These are phyloP conservation scores for Candida boidinii DNA, from an alignment of 805 yeast species.

Conservation along the genomic window DNA sequence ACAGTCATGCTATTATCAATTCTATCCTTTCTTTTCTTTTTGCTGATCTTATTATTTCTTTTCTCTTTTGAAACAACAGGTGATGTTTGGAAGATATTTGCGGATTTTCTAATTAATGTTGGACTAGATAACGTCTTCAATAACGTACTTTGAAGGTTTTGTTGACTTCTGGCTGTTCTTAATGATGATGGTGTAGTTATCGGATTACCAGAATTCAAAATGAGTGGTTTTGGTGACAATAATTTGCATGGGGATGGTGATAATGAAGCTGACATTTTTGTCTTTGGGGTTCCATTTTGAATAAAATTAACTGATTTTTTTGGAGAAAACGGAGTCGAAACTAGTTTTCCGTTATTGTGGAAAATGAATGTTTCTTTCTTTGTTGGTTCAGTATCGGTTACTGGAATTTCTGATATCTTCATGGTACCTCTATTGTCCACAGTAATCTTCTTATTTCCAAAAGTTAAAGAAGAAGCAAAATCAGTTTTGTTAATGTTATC, in stretches of 20 bases:
- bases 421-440: constrained; percentile 5
- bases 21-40: constrained; percentile 17
- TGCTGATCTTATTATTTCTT: background rate
- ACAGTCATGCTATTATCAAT: constrained; percentile 28
- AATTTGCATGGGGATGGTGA: too few relatives aligned
- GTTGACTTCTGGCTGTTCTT: background rate
- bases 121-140: background rate
- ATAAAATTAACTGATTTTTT: too few relatives aligned
- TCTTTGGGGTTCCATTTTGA: too few relatives aligned
- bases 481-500: too few relatives aligned
- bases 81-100: background rate
- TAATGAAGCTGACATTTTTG: too few relatives aligned
- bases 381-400: constrained; percentile 10
- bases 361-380: constrained; percentile 9
- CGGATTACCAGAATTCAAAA: background rate
- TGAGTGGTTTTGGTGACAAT: background rate
- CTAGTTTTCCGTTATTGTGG: constrained; percentile 1
- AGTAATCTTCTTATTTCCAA: constrained; percentile 5
- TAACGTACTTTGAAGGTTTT: background rate
- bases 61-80: background rate
- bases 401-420: background rate
- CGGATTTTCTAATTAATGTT: background rate
- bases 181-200: background rate
- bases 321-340: too few relatives aligned
- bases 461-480: too few relatives aligned